phyloP scores from a whole-genome alignment of 495 filamentous ascomycete genomes.

The Xylaria telfairii region DNA sequence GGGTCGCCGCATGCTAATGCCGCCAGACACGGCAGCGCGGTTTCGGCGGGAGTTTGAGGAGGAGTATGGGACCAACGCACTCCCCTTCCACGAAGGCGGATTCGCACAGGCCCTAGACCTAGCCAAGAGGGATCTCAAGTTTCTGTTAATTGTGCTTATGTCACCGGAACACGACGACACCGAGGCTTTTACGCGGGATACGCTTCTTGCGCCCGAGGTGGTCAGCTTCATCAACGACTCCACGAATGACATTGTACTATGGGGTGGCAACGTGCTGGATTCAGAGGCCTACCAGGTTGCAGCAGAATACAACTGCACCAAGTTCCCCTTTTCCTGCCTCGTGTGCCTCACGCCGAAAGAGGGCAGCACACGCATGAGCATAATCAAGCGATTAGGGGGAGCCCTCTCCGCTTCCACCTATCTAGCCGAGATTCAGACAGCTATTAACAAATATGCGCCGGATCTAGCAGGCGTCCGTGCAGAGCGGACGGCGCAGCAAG shows the following conservation, averaged over 20 bases:
- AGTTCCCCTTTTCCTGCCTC: conserved; percentile 86
- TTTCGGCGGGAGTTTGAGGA: conserved; percentile 95
- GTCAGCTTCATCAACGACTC: conserved; percentile 73
- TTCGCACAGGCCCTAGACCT: conserved; percentile 89
- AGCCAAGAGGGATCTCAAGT: conserved; percentile 89
- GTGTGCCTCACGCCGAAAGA: conserved; percentile 83
- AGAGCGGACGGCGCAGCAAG: conserved; percentile 75
- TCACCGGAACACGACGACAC: conserved; percentile 96
- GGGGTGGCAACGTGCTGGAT: conserved; percentile 91
- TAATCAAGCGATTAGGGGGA: conserved; percentile 76
- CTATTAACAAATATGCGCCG: conserved; percentile 71
- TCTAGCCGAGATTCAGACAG: conserved; percentile 70
- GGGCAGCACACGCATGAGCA: conserved; percentile 84
- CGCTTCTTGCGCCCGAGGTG: conserved; percentile 77
- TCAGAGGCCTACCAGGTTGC: conserved; percentile 93
- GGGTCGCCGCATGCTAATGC: conserved; percentile 74
- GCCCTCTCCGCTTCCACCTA: conserved; percentile 69
- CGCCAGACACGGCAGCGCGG: conserved; percentile 84
- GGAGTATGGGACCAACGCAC: conserved; percentile 73
- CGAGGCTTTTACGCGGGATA: conserved; percentile 79
- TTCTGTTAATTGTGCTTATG: conserved; percentile 81
- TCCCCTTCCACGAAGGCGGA: conserved; percentile 82
- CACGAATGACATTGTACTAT: conserved; percentile 78
- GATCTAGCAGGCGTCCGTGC: conserved; percentile 71
- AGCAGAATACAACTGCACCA: conserved; percentile 79